These are phyloP conservation scores for Scutellaria barbata DNA, from an alignment of 257 asterid genomes.

Conservation along the genomic window DNA sequence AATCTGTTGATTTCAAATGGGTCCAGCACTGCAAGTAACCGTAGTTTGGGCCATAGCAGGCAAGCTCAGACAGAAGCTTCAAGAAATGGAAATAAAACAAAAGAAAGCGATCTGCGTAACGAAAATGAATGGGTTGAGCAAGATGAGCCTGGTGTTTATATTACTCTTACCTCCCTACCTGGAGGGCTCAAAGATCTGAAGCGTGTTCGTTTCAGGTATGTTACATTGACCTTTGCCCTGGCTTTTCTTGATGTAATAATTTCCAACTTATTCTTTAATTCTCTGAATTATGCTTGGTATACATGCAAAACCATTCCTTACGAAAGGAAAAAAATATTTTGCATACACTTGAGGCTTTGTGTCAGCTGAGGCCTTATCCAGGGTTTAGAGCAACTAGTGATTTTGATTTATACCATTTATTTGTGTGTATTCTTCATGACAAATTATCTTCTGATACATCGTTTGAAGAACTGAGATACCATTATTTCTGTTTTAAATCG, in stretches of 20 bases:
- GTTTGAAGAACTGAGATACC: too few relatives aligned
- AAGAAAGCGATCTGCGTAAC: conserved; percentile 70
- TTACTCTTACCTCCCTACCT: conserved; percentile 89
- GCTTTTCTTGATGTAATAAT: background rate
- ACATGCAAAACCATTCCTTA: conserved; percentile 8
- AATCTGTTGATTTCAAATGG: conserved; percentile 59
- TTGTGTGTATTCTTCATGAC: too few relatives aligned
- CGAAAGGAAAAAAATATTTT: too few relatives aligned
- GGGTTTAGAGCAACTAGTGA: too few relatives aligned
- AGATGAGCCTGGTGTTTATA: conserved; percentile 97
- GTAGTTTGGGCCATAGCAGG: conserved; percentile 59
- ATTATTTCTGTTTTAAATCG: too few relatives aligned
- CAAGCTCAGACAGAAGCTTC: conserved; percentile 55
- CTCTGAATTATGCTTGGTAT: background rate
- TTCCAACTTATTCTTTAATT: background rate
- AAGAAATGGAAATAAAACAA: conserved; percentile 65
- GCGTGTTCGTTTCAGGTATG: conserved; percentile 98
- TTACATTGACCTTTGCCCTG: conserved; percentile 27
- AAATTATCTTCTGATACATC: too few relatives aligned
- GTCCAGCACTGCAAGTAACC: conserved; percentile 56
- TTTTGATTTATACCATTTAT: too few relatives aligned
- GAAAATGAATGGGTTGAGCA: conserved; percentile 98
- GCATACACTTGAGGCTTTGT: background rate
- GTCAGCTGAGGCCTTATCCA: background rate
- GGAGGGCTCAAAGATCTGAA: conserved; percentile 92